Base-by-base conservation (phyloP, 2,329 filamentous ascomycete species). In the Colletotrichum liaoningense region DNA sequence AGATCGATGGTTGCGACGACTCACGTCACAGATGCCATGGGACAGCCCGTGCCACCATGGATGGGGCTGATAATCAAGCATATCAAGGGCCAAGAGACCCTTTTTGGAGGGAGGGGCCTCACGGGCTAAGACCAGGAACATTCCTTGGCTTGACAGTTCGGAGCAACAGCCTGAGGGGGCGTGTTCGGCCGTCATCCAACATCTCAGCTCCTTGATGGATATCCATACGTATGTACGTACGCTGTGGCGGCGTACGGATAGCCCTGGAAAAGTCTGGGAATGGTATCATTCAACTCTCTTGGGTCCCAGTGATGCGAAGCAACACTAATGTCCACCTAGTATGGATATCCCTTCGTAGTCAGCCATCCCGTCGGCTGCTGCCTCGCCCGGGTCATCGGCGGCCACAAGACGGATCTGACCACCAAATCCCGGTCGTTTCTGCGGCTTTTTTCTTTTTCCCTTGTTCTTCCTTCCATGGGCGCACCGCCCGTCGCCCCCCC, bases 1-100 rank as follows among this genome's bases (percentile, higher is more conserved):
- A 74, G 66, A 75, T 74, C 54, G 57, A 59, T 71, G 73, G 63
- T 62, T 63, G 73, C 71, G 70, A 75, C 73, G 70, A 56, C 65
- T 74, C 69, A 63, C 42, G 73, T 74, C 66, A 70, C 73, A 75
- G 65, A 54, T 55, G 57, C 55, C 70, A 59, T 65, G 62, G 63
- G 58, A 72, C 58, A 28, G 63, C 63, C 72, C 52, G 68, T 74
- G 72, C 68, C 63, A 66, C 33, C 57, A 63, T 56, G 67, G 46
- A 64, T 60, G 70, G 66, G 58, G 66, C 65, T 54, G 52, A 35
- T 54, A 52, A 55, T 28, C 69, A 35, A 72, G 54, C 58, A 59
- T 54, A 56, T 24, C 69, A 28, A 64, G 60, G 22, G 66, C 33
- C 55, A 60, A 70, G 58, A 42, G 58, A 63, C 64, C 69, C 57